Base-by-base conservation (phyloP, 768 basidiomycete species). In the Saitozyma podzolica region DNA sequence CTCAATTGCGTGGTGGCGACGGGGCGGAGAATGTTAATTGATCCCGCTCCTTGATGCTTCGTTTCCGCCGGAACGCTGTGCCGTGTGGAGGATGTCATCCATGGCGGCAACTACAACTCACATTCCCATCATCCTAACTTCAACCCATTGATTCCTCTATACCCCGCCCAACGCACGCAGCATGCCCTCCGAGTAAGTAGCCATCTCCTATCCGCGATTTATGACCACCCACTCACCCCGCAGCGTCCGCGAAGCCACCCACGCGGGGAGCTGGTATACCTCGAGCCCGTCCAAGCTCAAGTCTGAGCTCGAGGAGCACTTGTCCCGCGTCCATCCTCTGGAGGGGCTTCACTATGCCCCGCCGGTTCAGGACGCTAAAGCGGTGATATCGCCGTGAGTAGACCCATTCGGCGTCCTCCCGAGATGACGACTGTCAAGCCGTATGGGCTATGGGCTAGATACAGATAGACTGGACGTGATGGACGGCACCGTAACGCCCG, bases 311-410 rank as follows among this genome's bases (percentile, higher is more conserved):
- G 74, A 67, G 0, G 66, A 71, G 16, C 92, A 89, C 84, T 82
- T 97, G 8, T 80, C 75, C 7, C 82, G 81, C 40, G 91, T 91
- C 39, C 78, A 83, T 29, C 60, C 84, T 40, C 81, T 83, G 3
- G 75, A 78, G 7, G 78, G 81, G 43, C 79, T 82, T 29, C 62
- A 85, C 71, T 86, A 86, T 82, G 72, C 80, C 1, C 88, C 86
- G 48, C 92, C 93, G 1, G 83, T 92, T 67, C 73, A 80, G 54
- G 85, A 87, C 39, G 86, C 85, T 68, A 89, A 86, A 76, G 96
- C 94, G n/a, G 85, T 99, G 75, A 94, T 99, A 50, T 94, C 90
- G 17, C 96, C 96, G 93, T 97, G 72, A 69, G 91, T 83, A n/a
- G 4, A 16, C 11, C 41, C 9, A 29, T 9, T 48, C 16, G 50